phyloP scores from a whole-genome alignment of 148 eudicot species.

The Camellia granthamiana region DNA sequence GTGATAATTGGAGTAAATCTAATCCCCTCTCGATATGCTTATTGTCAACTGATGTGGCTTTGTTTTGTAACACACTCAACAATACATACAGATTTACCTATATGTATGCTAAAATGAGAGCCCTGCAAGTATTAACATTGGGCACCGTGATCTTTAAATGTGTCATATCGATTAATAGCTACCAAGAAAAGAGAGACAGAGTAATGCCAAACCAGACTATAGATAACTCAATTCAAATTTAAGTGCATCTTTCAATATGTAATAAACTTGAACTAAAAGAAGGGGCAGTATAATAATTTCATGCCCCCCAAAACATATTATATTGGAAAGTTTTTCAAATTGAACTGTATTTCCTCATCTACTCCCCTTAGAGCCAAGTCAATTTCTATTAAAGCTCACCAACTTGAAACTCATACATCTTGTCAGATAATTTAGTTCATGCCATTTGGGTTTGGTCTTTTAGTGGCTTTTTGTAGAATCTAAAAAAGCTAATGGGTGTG shows the following conservation, averaged over 20 bases:
- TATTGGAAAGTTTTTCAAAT: not conserved
- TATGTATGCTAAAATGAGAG: not conserved
- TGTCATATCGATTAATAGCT: not conserved
- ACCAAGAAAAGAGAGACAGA: not conserved
- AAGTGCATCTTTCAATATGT: not conserved
- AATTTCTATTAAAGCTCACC: not conserved
- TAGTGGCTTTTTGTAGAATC: too few relatives aligned
- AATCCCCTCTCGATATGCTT: too few relatives aligned
- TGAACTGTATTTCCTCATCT: not conserved
- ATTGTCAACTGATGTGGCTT: not conserved
- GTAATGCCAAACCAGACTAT: not conserved
- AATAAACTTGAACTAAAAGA: not conserved
- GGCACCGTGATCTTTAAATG: not conserved
- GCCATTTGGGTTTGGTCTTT: not conserved
- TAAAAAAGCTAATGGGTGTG: too few relatives aligned
- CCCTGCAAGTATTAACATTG: not conserved
- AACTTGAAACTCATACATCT: not conserved
- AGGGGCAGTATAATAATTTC: not conserved
- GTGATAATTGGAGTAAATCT: too few relatives aligned
- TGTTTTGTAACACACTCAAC: not conserved
- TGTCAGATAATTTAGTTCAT: not conserved
- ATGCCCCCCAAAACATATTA: not conserved
- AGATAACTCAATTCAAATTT: not conserved
- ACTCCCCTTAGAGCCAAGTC: not conserved
- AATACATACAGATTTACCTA: not conserved